Base-by-base conservation (phyloP, 2,329 filamentous ascomycete genomes). In the Colletotrichum euphorbiae region DNA sequence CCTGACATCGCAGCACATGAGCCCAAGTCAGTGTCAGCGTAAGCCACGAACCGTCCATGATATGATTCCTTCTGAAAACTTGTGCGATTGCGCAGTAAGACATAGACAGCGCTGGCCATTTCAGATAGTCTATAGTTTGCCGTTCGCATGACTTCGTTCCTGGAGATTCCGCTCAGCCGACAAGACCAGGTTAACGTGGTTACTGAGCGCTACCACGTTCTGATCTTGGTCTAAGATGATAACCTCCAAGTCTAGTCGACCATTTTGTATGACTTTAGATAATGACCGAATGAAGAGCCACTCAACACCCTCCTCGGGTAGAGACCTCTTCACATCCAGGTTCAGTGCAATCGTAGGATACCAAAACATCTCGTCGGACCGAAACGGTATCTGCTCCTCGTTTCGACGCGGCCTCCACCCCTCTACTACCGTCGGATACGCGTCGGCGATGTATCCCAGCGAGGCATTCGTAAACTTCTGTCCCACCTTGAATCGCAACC, bases 281-380 rank as follows among this genome's bases (percentile, higher is more conserved):
- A 86, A 83, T 12, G 90, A 83, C 36, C 91, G 83, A 45, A 89
- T 82, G 73, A 90, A 90, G 60, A 97, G 75, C 89, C 91, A 96
- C 75, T 93, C 89, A 1, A 88, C 87, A 0, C 93, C 92, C 46
- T 87, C 86, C 4, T 80, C 79, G 0, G 92, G 91, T 50, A 97
- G 76, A 6, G 84, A 77, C 75, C 91, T 92, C 81, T 95, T 96
- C 43, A 94, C 81, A 70, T 97, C 93, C 21, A 97, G 74, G 75
- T 92, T 93, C 75, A 96, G 79, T 17, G 90, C 80, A 1, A 97
- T 78, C 0, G 93, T 97, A 0, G 92, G 92, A 75, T 93, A 93
- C 92, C 91, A 94, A 72, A 88, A 89, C 6, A 76, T 72, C 8
- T 77, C 75, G 52, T 77, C 72, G 7, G 76, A 62, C 66, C 59